Base-by-base conservation (phyloP, 768 basidiomycete species). In the Russula lepida region DNA sequence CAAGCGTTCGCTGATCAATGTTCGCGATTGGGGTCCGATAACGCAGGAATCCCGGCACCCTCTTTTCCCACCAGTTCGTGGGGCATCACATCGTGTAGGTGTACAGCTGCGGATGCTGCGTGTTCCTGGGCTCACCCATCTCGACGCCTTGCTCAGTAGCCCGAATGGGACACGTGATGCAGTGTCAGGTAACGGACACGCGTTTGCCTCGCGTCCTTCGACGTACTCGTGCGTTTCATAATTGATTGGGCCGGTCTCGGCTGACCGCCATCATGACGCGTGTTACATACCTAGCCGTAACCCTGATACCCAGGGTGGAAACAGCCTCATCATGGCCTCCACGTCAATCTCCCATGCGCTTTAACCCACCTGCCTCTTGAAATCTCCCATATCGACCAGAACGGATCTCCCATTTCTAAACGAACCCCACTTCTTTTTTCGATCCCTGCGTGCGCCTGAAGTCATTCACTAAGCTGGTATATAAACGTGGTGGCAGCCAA, bases 141-240 rank as follows among this genome's bases (percentile, higher is more conserved):
- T 25, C 5, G 11, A 23, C 33, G 21, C 28, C 50, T 28, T 23
- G 46, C 25, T 19, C 39, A 7, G 23, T 44, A 15, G 15, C 19
- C 30, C 19, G 32, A 35, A 0, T 35, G 17, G 27, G 35, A 35
- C 56, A 47, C 52, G 56, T 53, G 57, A 48, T 41, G 35, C 35
- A 0, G 15, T 37, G 56, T 49, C 19, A 41, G 21, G 32, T 19
- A 46, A 35, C 15, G 8, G 52, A 52, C 62, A 63, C 32, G 62
- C 62, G 52, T 58, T 58, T 48, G 52, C 62, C 62, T 63, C 57
- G 28, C 56, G 62, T 54, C 33, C 28, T 21, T 37, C 51, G 46
- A 58, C 56, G 48, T 46, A 48, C 44, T 44, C 62, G 56, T 58
- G 56, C 30, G 21, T 58, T 54, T 63, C 51, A 63, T 58, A 54